A percentile compares a stretch with the other conserved stretches of the same genome.
Conservation (phyloP, 805 yeast species). For the Novakomyces olei region DNA sequence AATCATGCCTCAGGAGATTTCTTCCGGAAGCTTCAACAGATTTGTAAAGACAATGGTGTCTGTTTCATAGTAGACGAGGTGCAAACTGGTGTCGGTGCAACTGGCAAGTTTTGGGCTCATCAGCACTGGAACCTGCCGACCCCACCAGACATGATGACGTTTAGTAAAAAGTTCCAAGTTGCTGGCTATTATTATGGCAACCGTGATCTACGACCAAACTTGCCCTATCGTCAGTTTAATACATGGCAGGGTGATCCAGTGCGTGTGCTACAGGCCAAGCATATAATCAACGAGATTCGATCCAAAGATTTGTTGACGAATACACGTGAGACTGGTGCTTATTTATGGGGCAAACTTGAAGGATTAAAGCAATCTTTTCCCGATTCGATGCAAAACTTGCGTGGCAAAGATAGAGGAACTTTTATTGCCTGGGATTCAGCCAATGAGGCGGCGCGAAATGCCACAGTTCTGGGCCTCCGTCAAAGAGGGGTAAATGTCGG, state of each 20-base stretch:
- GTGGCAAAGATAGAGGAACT: constrained; percentile 58
- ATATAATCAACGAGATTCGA: constrained; percentile 43
- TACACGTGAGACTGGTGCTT: constrained; percentile 42
- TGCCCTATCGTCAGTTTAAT: constrained; percentile 76
- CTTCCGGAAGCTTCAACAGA: constrained; percentile 64
- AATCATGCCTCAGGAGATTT: constrained; percentile 58
- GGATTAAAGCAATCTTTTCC: constrained; percentile 34
- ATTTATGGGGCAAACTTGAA: constrained; percentile 36
- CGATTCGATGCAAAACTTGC: constrained; percentile 25
- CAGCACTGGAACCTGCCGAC: constrained; percentile 59
- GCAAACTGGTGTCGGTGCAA: constrained; percentile 77
- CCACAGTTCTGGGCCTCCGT: constrained; percentile 38
- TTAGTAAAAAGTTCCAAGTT: constrained; percentile 72
- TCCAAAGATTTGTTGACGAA: constrained; percentile 36
- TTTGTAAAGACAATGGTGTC: constrained; percentile 48
- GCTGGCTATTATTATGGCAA: constrained; percentile 71
- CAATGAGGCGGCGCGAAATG: constrained; percentile 32
- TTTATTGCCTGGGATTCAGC: constrained; percentile 64
- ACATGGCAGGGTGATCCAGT: constrained; percentile 91
- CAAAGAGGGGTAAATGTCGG: constrained; percentile 55
- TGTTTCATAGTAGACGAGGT: constrained; percentile 67
- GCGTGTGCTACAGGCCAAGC: constrained; percentile 50
- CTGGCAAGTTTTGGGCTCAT: constrained; percentile 74
- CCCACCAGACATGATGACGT: constrained; percentile 67
- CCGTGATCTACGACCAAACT: constrained; percentile 48